Conservation (phyloP, 2,329 filamentous ascomycete species). For the Alternaria tenuissima region DNA sequence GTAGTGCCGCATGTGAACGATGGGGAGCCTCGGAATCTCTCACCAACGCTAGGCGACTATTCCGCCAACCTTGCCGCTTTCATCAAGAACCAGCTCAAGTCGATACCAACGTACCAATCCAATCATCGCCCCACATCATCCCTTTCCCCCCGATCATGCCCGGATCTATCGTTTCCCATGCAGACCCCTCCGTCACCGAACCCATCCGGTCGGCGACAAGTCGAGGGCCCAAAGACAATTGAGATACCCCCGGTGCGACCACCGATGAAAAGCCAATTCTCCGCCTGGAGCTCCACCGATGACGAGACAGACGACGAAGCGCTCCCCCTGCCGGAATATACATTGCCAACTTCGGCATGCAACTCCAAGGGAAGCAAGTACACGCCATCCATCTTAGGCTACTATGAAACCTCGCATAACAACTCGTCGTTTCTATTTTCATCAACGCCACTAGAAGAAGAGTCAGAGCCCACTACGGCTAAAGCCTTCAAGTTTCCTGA, state of each 20-base stretch:
- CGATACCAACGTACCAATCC: constrained; percentile 44
- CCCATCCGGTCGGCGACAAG: constrained; percentile 21
- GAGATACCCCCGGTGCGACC: constrained; percentile 44
- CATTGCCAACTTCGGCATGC: constrained; percentile 5
- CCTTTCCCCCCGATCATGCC: constrained; percentile 42
- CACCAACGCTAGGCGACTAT: constrained; percentile 39
- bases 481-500: constrained; percentile 34
- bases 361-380: constrained; percentile 30
- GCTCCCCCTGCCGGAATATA: constrained; percentile 24
- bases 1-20: constrained; percentile 27
- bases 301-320: constrained; percentile 43
- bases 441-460: constrained; percentile 38
- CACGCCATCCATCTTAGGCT: constrained; percentile 42
- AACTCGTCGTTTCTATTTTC: constrained; percentile 43
- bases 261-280: constrained; percentile 46
- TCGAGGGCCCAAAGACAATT: constrained; percentile 36
- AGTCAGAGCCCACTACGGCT: constrained; percentile 30
- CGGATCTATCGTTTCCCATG: constrained; percentile 36
- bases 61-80: constrained; percentile 49
- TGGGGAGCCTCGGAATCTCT: constrained; percentile 11
- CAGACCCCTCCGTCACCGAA: constrained; percentile 34
- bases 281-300: constrained; percentile 49
- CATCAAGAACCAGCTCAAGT: constrained; percentile 45
- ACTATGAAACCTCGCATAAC: constrained; percentile 38
- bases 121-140: constrained; percentile 26